These are phyloP conservation scores for Hypoxylon sp. DNA, from an alignment of 2,329 filamentous ascomycete species.

Conservation along the genomic window DNA sequence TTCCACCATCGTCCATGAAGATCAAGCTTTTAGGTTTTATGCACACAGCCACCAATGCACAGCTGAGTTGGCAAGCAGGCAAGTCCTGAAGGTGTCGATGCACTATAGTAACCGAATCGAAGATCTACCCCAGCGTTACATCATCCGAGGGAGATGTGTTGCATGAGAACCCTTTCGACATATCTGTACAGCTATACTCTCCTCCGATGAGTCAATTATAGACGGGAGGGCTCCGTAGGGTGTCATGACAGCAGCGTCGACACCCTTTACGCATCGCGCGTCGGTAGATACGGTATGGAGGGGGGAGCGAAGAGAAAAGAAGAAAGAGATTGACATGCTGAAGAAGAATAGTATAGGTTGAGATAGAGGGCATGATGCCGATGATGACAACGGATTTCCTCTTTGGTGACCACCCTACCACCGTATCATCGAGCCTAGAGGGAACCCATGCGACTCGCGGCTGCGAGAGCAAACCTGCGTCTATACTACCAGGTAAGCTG, in stretches of 20 bases:
- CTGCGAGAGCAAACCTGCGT: constrained; percentile 6
- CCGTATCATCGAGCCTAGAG: neutral
- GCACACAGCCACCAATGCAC: constrained; percentile 23
- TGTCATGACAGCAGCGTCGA: neutral
- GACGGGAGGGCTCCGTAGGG: neutral
- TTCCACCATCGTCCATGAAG: no score
- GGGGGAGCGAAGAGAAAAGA: no score
- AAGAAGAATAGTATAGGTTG: neutral
- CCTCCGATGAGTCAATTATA: neutral
- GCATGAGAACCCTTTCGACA: neutral
- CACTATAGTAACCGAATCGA: constrained; percentile 5
- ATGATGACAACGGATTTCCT: constrained; percentile 3
- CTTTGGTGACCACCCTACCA: constrained; percentile 5
- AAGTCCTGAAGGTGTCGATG: neutral
- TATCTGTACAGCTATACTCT: neutral
- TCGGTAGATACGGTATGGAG: constrained; percentile 11
- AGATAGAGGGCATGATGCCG: constrained; percentile 23
- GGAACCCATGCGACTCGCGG: constrained; percentile 13
- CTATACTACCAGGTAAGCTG: neutral
- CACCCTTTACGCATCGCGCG: constrained; percentile 7
- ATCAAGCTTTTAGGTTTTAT: no score
- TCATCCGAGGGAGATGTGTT: constrained; percentile 12
- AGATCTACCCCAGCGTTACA: constrained; percentile 25
- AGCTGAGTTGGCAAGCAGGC: constrained; percentile 9
- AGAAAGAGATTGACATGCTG: constrained; percentile 11